These are phyloP conservation scores for Boechera stricta DNA, from an alignment of 345 rosid genomes.

Conservation along the genomic window DNA sequence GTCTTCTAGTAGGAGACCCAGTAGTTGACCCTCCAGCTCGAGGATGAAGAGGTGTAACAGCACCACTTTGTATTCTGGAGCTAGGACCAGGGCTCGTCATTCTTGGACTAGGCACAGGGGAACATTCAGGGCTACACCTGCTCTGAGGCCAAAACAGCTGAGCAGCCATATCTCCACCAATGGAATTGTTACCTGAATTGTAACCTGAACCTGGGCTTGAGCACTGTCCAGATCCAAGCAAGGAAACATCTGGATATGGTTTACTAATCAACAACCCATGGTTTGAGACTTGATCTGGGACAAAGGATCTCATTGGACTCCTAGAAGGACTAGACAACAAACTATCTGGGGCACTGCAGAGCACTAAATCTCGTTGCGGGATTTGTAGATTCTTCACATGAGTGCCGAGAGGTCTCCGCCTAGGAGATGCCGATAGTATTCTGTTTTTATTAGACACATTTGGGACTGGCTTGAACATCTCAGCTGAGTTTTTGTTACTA, in stretches of 20 bases:
- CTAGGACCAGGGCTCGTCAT: slow-evolving; percentile 98
- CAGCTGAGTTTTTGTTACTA: slow-evolving; percentile 58
- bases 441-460: slow-evolving; percentile 55
- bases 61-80: slow-evolving; percentile 97
- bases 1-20: slow-evolving; percentile 74
- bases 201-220: slow-evolving; percentile 98
- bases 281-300: slow-evolving; percentile 70
- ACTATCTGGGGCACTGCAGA: slow-evolving; percentile 90
- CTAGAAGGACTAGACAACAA: slow-evolving; percentile 98
- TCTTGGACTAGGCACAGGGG: slow-evolving; percentile 94
- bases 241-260: slow-evolving; percentile 73
- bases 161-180: slow-evolving; percentile 91
- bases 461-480: slow-evolving; percentile 62
- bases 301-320: slow-evolving; percentile 85
- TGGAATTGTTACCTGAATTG: slow-evolving; percentile 93
- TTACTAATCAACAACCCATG: slow-evolving; percentile 73
- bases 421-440: slow-evolving; percentile 62
- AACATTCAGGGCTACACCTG: slow-evolving; percentile 95
- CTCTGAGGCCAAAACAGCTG: slow-evolving; percentile 93
- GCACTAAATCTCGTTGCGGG: slow-evolving; percentile 62
- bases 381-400: slow-evolving; percentile 74
- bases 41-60: slow-evolving; percentile 97
- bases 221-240: slow-evolving; percentile 93
- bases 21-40: slow-evolving; percentile 72
- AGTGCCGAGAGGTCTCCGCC: slow-evolving; percentile 57